Evolutionary conservation across 2,329 filamentous ascomycete genomes (phyloP), one percentile per base, ranked within the genome.

Genomic region (Neofusicoccum cordaticola): DNA sequence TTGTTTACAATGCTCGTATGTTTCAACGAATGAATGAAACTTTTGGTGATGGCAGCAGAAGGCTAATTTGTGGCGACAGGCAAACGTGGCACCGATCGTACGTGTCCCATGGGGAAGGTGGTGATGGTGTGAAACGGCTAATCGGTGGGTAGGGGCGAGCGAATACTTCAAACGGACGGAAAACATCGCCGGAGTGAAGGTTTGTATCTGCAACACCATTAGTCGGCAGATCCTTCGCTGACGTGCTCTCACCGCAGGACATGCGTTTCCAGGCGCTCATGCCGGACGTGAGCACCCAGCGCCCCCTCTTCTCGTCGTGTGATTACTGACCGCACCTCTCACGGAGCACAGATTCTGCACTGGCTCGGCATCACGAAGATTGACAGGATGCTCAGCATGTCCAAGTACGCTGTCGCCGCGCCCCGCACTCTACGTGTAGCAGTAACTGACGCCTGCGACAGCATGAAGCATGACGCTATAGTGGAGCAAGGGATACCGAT

Each of bases 351-450:
- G 73, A 96, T 98, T 69, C 84, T 98, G 62, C 95, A 98, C 79
- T 98, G 95, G 95, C 86, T 99, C 35, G 95, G 95, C 67, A 97
- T 99, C 75, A 95, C 91, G 76, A 98, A 98, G 84, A 98, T 99
- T 74, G 95, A 99, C 77, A 86, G 93, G 66, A 99, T 98, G 95
- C 82, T 97, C 71, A 96, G 92, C 81, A 98, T 98, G 95, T 96
- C 92, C 79, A 96, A 98, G 89, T 91, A 75, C 82, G 88, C 72
- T 35, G 51, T 35, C 31, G 41, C 31, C n/a, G 34, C 47, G 56
- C 19, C 56, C 52, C 56, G 53, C 53, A 31, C 53, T 31, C 41
- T 57, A 53, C 27, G 34, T 13, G 34, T 15, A 17, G 4, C 39
- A 52, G 19, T 27, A 11, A 39, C 66, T 67, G 44, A 67, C 64